Evolutionary conservation across 805 yeast species (phyloP), one percentile per base, ranked within the genome.

Genomic region (Candida koratica): DNA sequence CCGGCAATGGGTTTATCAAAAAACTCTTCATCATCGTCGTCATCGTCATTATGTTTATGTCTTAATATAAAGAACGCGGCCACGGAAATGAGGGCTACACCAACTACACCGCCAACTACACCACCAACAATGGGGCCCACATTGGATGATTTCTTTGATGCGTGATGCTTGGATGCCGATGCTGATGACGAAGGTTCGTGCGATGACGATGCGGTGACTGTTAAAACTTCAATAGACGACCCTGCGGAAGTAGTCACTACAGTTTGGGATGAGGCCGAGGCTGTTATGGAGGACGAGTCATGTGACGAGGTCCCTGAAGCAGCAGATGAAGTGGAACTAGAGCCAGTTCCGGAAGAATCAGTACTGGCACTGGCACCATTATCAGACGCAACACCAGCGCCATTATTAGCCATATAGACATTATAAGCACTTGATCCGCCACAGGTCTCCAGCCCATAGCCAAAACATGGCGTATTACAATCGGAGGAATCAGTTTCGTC

Each of bases 111-210:
- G 11, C 72, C 73, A 3, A 66, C 70, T 1, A 66, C 71, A 6
- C 72, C 72, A 11, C 73, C 73, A 3, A 55, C 70, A 25, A 67
- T 66, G 10, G 69, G 53, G 1, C 65, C 71, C 7, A 54, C 49
- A 32, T 60, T 64, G 15, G 60, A 32, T 11, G 48, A 36, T 25
- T 54, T 13, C 25, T 28, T 25, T 19, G 34, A 37, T n/a, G 31
- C 32, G 3, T 29, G n/a, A 19, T 37, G 28, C 18, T 47, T 17
- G 4, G 37, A 6, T 2, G 38, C 23, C 9, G 46, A 36, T 25
- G 49, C 32, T 7, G 38, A 24, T 1, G 48, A 17, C 4, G 41
- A 3, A 12, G 42, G 36, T 3, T 20, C 11, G 8, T n/a, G 11
- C 4, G 38, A 18, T 19, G 13, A 23, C 10, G 25, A 17, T 12